Evolutionary conservation across 495 filamentous ascomycete species (phyloP), one percentile per base, ranked within the genome.

Genomic region (Glutinoglossum americanum): DNA sequence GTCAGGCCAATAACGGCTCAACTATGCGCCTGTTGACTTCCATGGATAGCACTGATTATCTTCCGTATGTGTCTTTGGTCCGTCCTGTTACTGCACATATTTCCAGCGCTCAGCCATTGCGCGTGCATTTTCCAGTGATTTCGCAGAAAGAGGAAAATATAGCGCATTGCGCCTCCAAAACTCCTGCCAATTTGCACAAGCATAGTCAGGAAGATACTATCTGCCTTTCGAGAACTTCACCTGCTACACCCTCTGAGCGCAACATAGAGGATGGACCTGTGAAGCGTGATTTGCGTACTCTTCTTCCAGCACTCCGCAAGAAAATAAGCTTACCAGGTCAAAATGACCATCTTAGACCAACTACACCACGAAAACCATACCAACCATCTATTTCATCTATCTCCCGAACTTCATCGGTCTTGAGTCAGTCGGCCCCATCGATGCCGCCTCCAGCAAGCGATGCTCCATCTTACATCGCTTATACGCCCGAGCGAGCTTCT

Each of bases 11-110:
- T 39, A 68, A 71, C 67, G 76, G 73, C 41, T 67, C 76, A 17
- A 77, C 79, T 0, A 80, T 83, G 80, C 75, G 80, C 17, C 66
- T 84, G 63, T 64, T 84, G 57, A 78, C 78, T 6, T 72, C 73
- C n/a, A 72, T 68, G 28, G 71, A 77, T 32, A 72, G 76, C 10
- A 62, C 63, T 30, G 69, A 72, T 56, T 70, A 69, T 57, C 70
- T 67, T 60, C 68, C 73, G 76, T 78, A 71, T 59, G 68, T 71
- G 58, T 58, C 56, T 54, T 56, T 32, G 49, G 28, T 53, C 13
- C 49, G 26, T 32, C 49, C 49, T 53, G 26, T 53, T 53, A 11
- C 23, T 35, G 55, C 45, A 8, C 58, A 56, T 47, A 25, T 63
- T 60, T 59, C 55, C 37, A 66, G 59, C 48, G 28, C 58, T 56